Evolutionary conservation across 2,329 filamentous ascomycete species (phyloP), one percentile per base, ranked within the genome.

Genomic region (Claviceps citrina): DNA sequence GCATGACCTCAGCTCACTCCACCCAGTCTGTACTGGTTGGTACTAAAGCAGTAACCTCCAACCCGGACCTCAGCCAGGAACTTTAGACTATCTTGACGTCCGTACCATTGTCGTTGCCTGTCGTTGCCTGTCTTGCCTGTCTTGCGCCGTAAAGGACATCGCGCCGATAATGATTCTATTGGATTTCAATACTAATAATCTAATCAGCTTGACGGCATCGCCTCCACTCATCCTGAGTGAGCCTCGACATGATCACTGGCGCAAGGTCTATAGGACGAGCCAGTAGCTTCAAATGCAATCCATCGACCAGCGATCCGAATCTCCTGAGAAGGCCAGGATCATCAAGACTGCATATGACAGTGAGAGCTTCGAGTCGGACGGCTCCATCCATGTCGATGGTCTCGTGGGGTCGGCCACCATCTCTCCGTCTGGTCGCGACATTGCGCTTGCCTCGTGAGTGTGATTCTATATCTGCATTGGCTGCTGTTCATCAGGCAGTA

Each of bases 331-430:
- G 59, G 67, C 63, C 18, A 78, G 76, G 54, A 57, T 63, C 26
- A 71, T 78, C 49, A 75, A 72, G 52, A 78, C 76, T 42, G 81
- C 84, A 30, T 86, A 78, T 49, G 84, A 93, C 47, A 93, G 85
- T 58, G 78, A 83, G 40, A 93, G 83, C 26, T 95, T 94, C 51
- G 84, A 86, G 50, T 74, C 80, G 46, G 81, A 93, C 60, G 80
- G 82, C 39, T 83, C 80, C 1, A 87, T 95, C 49, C 78, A 83
- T 52, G 82, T 95, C 38, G 80, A 87, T 47, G 73, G 73, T n/a
- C 60, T 74, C 18, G 84, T 94, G 39, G 86, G 86, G 36, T 93
- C 89, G 5, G 87, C 89, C 50, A 89, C 85, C 44, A 94, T 95
- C 60, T 93, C 87, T 16, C 87, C 87, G 2, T 87, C 81, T 44